phyloP scores from a whole-genome alignment of 306 rosid genomes.

The Casuarina equisetifolia region DNA sequence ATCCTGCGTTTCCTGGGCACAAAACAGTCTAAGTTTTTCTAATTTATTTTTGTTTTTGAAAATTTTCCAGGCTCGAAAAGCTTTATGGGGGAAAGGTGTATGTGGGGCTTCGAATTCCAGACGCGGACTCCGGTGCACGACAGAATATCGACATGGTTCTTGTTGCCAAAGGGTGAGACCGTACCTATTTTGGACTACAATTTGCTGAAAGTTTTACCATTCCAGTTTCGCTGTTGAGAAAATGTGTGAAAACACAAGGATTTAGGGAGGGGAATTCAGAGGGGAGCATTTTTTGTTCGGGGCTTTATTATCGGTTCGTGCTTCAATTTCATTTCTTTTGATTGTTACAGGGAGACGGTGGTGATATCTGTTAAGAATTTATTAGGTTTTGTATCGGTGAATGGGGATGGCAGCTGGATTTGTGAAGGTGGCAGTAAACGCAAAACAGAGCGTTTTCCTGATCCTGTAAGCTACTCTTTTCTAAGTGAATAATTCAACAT shows the following conservation, averaged over 20 bases:
- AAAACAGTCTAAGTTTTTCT: not conserved
- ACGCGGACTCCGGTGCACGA: conserved; percentile 70
- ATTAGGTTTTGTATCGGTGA: conserved; percentile 61
- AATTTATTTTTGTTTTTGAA: not conserved
- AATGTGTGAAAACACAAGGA: conserved; percentile 3
- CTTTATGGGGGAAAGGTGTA: conserved; percentile 67
- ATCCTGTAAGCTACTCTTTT: conserved; percentile 59
- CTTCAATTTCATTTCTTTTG: conserved; percentile 5
- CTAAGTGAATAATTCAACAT: not conserved
- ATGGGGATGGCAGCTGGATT: conserved; percentile 64
- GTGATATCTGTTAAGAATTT: conserved; percentile 76
- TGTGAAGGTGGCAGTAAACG: conserved; percentile 50
- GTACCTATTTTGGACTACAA: not conserved
- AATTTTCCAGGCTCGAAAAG: conserved; percentile 56
- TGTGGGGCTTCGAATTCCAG: conserved; percentile 90
- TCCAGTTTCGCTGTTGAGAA: not conserved
- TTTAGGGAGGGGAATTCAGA: not conserved
- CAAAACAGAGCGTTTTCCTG: conserved; percentile 55
- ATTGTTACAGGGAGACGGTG: conserved; percentile 51
- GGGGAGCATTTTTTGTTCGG: not conserved
- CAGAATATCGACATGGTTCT: conserved; percentile 76
- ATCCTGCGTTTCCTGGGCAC: not conserved
- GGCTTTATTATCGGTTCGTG: not conserved
- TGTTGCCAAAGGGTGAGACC: conserved; percentile 54
- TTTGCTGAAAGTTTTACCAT: not conserved